Evolutionary conservation across 2,329 filamentous ascomycete genomes (phyloP), one percentile per base, ranked within the genome.

Genomic region (Clonostachys sp.): DNA sequence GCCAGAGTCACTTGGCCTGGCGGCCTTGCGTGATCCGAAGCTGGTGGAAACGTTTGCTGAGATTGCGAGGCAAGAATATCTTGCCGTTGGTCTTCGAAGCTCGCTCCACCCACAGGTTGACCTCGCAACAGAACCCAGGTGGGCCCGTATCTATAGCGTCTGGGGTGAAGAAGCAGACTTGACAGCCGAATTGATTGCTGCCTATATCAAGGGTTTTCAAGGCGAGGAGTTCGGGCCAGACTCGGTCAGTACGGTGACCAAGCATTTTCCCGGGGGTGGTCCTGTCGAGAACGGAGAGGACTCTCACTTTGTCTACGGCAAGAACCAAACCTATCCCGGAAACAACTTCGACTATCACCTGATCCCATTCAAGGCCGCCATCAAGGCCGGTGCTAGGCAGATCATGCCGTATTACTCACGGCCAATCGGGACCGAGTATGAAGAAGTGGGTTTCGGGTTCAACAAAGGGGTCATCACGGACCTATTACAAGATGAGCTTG

Each of bases 211-310:
- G 42, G 74, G 73, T 16, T 70, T 78, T 43, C 73, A 74, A 24
- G 72, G 71, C 0, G 61, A 67, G 3, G 57, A 63, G 34, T 59
- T 76, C n/a, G 73, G 74, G 0, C 52, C 58, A 0, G 50, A 67
- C 30, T 73, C 71, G 3, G 68, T 78, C 5, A 68, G 66, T 2
- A 73, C 75, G 0, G 68, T 77, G 2, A 76, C 74, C 0, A 79
- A 79, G 57, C 75, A 80, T 51, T 79, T 80, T 53, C 75, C 75
- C 0, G 76, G 76, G 5, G 73, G 67, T 8, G 76, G 76, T 0
- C 67, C 75, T 0, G 65, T 72, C 53, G 60, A 74, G 48, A 60
- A 73, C 42, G 76, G 76, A 17, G 72, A 78, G 42, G 76, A 79
- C 53, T 69, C 72, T 14, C 76, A 79, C 47, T 79, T 78, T 50